These are phyloP conservation scores for Cadophora luteo-olivacea DNA, from an alignment of 2,329 filamentous ascomycete species.

Conservation along the genomic window DNA sequence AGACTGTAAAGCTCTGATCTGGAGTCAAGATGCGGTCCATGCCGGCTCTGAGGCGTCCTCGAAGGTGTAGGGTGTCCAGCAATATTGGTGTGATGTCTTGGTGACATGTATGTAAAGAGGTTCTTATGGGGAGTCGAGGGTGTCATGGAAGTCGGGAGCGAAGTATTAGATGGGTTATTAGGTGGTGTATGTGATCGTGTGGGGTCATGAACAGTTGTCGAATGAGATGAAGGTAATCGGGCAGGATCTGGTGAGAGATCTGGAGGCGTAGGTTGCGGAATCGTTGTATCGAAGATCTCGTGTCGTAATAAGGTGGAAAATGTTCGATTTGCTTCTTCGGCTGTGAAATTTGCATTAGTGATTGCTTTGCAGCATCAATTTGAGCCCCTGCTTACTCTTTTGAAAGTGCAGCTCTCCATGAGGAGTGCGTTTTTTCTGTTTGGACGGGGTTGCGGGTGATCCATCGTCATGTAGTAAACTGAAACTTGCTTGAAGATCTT, in stretches of 20 bases:
- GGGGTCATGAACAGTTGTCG: slow-evolving; percentile 66
- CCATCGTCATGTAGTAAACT: slow-evolving; percentile 90
- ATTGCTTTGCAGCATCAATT: neutral
- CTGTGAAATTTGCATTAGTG: slow-evolving; percentile 49
- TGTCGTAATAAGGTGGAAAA: slow-evolving; percentile 87
- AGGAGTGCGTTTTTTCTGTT: slow-evolving; percentile 81
- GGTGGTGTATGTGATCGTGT: slow-evolving; percentile 84
- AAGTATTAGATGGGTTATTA: slow-evolving; percentile 63
- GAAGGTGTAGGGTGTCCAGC: slow-evolving; percentile 88
- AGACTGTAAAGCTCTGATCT: slow-evolving; percentile 93
- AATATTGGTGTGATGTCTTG: slow-evolving; percentile 68
- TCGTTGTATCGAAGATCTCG: slow-evolving; percentile 89
- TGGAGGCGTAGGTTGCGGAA: slow-evolving; percentile 79
- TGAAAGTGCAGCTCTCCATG: slow-evolving; percentile 95
- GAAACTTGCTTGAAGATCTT: slow-evolving; percentile 93
- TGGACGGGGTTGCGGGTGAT: slow-evolving; percentile 89
- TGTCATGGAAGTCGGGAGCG: slow-evolving; percentile 77
- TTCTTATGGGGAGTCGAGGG: slow-evolving; percentile 98
- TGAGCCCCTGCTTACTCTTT: slow-evolving; percentile 68
- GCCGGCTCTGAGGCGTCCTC: slow-evolving; percentile 85
- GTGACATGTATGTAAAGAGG: slow-evolving; percentile 89
- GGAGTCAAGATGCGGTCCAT: slow-evolving; percentile 87
- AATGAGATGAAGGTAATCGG: slow-evolving; percentile 56
- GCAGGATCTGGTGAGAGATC: slow-evolving; percentile 65
- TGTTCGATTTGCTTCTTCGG: slow-evolving; percentile 92